Evolutionary conservation across 2,329 filamentous ascomycete genomes (phyloP).

Genomic region (Coniochaeta sp.): DNA sequence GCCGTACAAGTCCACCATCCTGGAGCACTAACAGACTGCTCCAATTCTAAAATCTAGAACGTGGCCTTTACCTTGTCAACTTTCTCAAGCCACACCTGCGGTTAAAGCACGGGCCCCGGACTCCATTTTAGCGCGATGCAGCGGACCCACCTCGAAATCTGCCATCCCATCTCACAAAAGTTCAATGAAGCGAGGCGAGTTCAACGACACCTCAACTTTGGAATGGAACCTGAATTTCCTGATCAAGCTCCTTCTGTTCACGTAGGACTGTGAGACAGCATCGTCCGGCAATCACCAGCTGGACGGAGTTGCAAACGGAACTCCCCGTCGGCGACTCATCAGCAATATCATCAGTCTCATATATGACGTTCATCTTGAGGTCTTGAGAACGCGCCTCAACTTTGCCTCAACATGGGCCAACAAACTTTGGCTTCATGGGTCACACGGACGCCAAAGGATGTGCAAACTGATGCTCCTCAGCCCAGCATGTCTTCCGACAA

Average conservation of each 20-base stretch:
- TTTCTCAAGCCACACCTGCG: background rate
- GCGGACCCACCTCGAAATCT: conserved; percentile 1
- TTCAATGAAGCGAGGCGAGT: background rate
- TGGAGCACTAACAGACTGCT: background rate
- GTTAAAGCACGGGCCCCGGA: background rate
- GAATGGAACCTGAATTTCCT: background rate
- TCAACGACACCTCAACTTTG: background rate
- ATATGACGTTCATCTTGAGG: background rate
- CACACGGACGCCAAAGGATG: background rate
- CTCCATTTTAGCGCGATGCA: background rate
- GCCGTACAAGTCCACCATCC: background rate
- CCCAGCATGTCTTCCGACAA: background rate
- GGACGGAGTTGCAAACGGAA: too few relatives aligned
- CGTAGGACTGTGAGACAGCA: too few relatives aligned
- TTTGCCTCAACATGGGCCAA: background rate
- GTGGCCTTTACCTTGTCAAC: conserved; percentile 1
- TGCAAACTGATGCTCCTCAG: background rate
- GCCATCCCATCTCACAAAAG: too few relatives aligned
- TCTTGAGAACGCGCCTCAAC: background rate
- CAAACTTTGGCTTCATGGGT: background rate
- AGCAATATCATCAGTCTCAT: too few relatives aligned
- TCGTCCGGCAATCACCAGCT: too few relatives aligned
- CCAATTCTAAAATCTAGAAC: background rate
- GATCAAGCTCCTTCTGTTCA: too few relatives aligned
- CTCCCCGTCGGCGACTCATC: too few relatives aligned